Evolutionary conservation across 495 filamentous ascomycete genomes (phyloP).

Genomic region (Talaromyces thailandensis): DNA sequence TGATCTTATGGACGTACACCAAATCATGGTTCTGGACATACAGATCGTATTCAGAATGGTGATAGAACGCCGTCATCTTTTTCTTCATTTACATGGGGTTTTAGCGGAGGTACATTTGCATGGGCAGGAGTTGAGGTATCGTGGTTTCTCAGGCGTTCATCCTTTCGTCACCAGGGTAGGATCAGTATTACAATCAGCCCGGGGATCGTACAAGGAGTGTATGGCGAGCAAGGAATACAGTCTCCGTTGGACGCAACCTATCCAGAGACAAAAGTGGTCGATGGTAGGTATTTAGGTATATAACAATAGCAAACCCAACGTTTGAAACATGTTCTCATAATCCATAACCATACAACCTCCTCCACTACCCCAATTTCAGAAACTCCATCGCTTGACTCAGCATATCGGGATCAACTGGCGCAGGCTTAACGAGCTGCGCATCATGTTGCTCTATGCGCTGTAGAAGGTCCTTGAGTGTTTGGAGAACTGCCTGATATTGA

Average conservation of each 20-base stretch:
- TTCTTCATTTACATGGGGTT: not conserved
- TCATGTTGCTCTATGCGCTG: slow-evolving; percentile 19
- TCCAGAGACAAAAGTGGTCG: not conserved
- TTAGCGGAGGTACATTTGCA: slow-evolving; percentile 1
- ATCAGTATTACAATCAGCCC: not conserved
- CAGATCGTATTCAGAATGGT: not conserved
- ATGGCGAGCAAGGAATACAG: too few species aligned
- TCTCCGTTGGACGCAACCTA: not conserved
- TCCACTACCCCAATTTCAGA: slow-evolving; percentile 25
- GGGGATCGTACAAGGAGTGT: too few species aligned
- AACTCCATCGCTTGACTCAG: slow-evolving; percentile 32
- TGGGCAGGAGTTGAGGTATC: slow-evolving; percentile 6
- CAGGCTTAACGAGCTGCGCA: not conserved
- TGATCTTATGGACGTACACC: not conserved
- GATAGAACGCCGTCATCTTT: not conserved
- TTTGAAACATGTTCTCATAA: not conserved
- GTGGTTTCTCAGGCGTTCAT: not conserved
- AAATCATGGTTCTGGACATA: not conserved
- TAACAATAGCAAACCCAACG: not conserved
- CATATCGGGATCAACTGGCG: slow-evolving; percentile 21
- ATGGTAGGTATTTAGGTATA: not conserved
- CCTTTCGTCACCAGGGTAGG: not conserved
- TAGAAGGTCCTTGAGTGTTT: slow-evolving; percentile 29
- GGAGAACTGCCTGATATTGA: slow-evolving; percentile 28
- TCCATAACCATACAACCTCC: not conserved